Evolutionary conservation across 2,329 filamentous ascomycete genomes (phyloP).

Genomic region (Phyllosticta citrichinensis): DNA sequence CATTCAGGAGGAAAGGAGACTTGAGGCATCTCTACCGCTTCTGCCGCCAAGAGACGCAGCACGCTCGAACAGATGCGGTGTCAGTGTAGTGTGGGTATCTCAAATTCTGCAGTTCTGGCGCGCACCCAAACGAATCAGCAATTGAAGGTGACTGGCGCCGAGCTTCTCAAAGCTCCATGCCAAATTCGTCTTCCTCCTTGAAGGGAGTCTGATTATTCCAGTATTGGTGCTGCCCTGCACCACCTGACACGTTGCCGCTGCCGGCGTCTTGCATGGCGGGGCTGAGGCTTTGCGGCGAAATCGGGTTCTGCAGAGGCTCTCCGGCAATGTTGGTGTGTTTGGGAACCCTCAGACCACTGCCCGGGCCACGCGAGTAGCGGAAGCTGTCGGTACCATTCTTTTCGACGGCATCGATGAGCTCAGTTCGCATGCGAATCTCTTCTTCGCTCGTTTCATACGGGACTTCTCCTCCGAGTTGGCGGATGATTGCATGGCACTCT

Average conservation of each 20-base stretch:
- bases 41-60: not conserved
- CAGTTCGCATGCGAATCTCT: constrained; percentile 89
- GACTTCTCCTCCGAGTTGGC: constrained; percentile 36
- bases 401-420: constrained; percentile 76
- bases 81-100: constrained; percentile 9
- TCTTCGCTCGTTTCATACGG: constrained; percentile 59
- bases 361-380: constrained; percentile 72
- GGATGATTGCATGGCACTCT: constrained; percentile 60
- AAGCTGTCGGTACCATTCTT: constrained; percentile 70
- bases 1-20: not conserved
- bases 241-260: constrained; percentile 39
- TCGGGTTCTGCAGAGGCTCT: constrained; percentile 52
- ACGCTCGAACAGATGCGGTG: not conserved
- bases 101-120: constrained; percentile 11
- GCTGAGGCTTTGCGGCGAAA: constrained; percentile 48
- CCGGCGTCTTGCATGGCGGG: constrained; percentile 53
- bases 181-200: constrained; percentile 88
- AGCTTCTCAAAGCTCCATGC: constrained; percentile 52
- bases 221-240: constrained; percentile 20
- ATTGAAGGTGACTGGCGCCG: not conserved
- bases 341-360: constrained; percentile 80
- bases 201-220: constrained; percentile 40
- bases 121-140: constrained; percentile 4
- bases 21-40: not conserved
- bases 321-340: constrained; percentile 88